These are phyloP conservation scores for Astragalus glycyphyllos DNA, from an alignment of 306 rosid species.

Conservation along the genomic window DNA sequence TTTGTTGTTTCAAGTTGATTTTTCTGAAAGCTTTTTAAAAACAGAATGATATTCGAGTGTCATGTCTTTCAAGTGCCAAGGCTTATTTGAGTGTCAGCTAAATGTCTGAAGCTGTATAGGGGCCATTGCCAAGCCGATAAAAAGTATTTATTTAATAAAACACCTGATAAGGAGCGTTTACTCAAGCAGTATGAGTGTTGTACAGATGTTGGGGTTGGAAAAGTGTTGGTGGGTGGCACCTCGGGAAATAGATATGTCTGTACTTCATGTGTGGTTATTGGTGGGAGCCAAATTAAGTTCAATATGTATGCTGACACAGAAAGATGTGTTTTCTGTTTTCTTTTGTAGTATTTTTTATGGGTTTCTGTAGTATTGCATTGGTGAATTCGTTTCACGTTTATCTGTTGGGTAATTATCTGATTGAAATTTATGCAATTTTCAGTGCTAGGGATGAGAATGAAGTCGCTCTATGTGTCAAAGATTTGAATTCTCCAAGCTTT, in stretches of 20 bases:
- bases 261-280: background rate
- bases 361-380: background rate
- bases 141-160: too few species aligned
- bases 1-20: background rate
- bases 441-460: conserved; percentile 90
- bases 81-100: background rate
- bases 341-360: background rate
- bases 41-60: background rate
- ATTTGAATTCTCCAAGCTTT: conserved; percentile 78
- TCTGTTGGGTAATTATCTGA: conserved; percentile 21
- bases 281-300: background rate
- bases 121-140: background rate
- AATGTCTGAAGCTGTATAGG: background rate
- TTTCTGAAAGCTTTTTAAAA: background rate
- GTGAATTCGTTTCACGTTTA: background rate
- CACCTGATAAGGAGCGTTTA: background rate
- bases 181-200: background rate
- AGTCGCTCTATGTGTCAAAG: conserved; percentile 74
- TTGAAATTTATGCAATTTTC: conserved; percentile 34
- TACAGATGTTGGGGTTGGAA: background rate
- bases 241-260: background rate
- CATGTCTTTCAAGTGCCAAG: background rate
- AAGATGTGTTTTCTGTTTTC: background rate
- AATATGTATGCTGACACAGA: background rate
- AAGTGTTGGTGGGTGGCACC: background rate